Evolutionary conservation across 345 rosid genomes (phyloP), one percentile per base, ranked within the genome.

Genomic region (Orychophragmus violaceus): DNA sequence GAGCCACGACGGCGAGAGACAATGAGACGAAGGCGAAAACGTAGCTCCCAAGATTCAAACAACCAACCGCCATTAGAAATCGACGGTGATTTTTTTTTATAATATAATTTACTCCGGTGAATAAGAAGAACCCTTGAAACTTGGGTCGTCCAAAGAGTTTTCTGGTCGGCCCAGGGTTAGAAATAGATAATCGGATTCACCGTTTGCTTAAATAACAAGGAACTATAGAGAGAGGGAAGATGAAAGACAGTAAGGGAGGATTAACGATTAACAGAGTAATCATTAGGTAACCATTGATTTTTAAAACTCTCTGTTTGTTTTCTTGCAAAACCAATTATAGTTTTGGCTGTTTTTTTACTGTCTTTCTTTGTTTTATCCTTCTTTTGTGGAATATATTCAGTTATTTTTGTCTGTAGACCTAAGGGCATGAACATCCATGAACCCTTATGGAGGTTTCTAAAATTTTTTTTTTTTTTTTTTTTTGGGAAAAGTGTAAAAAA

Each of bases 181-280:
- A 41, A 41, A 41, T 41, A 41, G 48, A 41, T 41, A 10, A 41
- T 41, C 21, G 4, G 21, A 16, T 41, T 41, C 48, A 41, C 16
- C 14, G 21, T 19, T 41, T 41, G 48, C 3, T 16, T 41, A 41
- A 16, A 41, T 41, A 16, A 16, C 48, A 41, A 41, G 48, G 48
- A 14, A 41, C 48, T 16, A 14, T 19, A 41, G 16, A 6, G 22
- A 41, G 9, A 41, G 21, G 50, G 36, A 22, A 59, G 16, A 59
- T 49, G 41, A 66, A 51, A 59, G 49, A 41, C 44, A 65, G 39
- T 58, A 72, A 37, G 36, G 71, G 71, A 58, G 48, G 48, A 57
- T 72, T 65, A 73, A 66, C 62, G 72, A 66, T 66, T 52, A 64
- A 58, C 70, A 71, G 59, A 64, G 52, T 71, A 19, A 33, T 71